Evolutionary conservation across 176 grass and related monocot genomes (phyloP).

Genomic region (Oryza officinalis): DNA sequence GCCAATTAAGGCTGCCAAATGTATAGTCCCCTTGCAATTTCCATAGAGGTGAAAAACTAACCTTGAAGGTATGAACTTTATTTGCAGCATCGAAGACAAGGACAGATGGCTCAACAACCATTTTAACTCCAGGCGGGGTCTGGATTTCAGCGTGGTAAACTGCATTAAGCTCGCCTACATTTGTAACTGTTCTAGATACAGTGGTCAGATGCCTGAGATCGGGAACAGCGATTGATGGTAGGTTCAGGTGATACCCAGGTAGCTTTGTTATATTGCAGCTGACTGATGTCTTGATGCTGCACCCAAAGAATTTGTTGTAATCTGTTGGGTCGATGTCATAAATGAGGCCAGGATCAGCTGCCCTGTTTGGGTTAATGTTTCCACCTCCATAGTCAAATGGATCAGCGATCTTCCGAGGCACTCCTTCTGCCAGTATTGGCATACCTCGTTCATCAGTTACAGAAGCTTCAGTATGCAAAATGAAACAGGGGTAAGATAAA

Average conservation of each 20-base stretch:
- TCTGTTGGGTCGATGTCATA: slow-evolving; percentile 33
- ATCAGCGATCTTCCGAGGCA: slow-evolving; percentile 31
- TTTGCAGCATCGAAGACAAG: slow-evolving; percentile 18
- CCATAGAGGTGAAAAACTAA: slow-evolving; percentile 35
- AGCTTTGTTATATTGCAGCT: not conserved
- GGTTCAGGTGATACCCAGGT: slow-evolving; percentile 25
- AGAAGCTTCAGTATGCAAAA: slow-evolving; percentile 21
- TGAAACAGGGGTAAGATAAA: no score
- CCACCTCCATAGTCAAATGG: slow-evolving; percentile 45
- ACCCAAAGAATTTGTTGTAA: slow-evolving; percentile 28
- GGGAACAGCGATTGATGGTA: slow-evolving; percentile 30
- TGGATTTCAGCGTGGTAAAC: slow-evolving; percentile 2
- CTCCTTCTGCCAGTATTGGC: slow-evolving; percentile 33
- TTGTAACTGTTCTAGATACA: slow-evolving; percentile 26
- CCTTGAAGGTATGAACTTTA: slow-evolving; percentile 23
- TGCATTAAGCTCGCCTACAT: slow-evolving; percentile 20
- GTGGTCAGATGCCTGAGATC: slow-evolving; percentile 6
- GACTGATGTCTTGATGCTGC: not conserved
- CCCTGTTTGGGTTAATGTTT: slow-evolving; percentile 20
- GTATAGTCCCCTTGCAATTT: slow-evolving; percentile 39
- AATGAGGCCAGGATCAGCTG: slow-evolving; percentile 32
- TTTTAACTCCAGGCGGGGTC: slow-evolving; percentile 30
- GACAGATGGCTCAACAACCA: slow-evolving; percentile 32
- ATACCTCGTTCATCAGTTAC: slow-evolving; percentile 19
- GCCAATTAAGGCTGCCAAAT: slow-evolving; percentile 44